Evolutionary conservation across 1,139 yeast species (phyloP), one percentile per base, ranked within the genome.

Genomic region (Yamadazyma mexicana): DNA sequence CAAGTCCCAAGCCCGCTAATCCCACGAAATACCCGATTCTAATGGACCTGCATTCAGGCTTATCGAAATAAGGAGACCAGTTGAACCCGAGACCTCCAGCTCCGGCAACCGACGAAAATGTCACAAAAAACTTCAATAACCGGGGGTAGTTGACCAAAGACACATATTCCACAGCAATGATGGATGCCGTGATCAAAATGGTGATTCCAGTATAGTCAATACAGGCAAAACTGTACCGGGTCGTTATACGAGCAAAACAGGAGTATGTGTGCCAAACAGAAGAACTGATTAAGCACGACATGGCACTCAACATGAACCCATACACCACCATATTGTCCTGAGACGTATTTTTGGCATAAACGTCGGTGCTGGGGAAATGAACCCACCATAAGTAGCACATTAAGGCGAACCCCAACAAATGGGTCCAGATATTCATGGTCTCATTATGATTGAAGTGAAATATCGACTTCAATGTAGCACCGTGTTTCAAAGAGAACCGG

Each of bases 181-280:
- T 85, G 1, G 96, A 87, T n/a, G 95, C 91, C 0, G 96, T 85
- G 50, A 92, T 89, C 46, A 92, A 69, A 10, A 89, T 76, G 0
- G 97, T 88, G 50, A 92, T 92, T 1, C 98, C 98, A 7, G 96
- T 85, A 60, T 92, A 92, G 64, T 92, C 98, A 34, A 91, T 82
- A 62, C 98, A 92, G 0, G 97, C 96, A 62, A 87, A 87, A 42
- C 79, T 77, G 46, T 82, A 74, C 57, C 96, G 75, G 42, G 81
- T 63, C 18, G 73, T 64, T 35, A 84, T 64, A 41, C 76, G 75
- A 15, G 94, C 81, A 49, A 89, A 85, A 46, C 89, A 83, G 43
- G 86, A 80, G 61, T 88, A 91, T 2, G 97, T 87, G 62, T 92
- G 98, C 98, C 98, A 92, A 22, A 83, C 68, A 3, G 84, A 79